Conservation (phyloP, 805 yeast species). For the Kluyveromyces aestuarii region DNA sequence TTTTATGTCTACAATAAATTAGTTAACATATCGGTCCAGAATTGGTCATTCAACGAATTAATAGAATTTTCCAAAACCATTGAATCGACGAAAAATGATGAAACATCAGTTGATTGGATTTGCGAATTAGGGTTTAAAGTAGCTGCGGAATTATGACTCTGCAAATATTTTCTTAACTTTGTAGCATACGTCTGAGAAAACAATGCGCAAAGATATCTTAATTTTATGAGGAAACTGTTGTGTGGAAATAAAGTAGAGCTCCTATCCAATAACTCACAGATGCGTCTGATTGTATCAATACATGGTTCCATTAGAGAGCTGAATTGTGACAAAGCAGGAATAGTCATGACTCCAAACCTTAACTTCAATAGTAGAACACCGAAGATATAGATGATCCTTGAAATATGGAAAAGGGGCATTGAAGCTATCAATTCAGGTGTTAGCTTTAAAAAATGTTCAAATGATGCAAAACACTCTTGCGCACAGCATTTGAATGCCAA, state of each 20-base stretch:
- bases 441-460: conserved; percentile 39
- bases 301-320: conserved; percentile 41
- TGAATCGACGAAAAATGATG: conserved; percentile 2
- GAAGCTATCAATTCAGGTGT: conserved; percentile 40
- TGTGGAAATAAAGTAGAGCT: conserved; percentile 30
- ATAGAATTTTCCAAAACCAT: conserved; percentile 1
- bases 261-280: conserved; percentile 18
- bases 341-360: conserved; percentile 44
- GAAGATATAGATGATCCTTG: conserved; percentile 54
- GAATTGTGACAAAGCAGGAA: conserved; percentile 38
- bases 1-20: conserved; percentile 16
- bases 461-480: conserved; percentile 41
- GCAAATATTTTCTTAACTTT: conserved; percentile 33
- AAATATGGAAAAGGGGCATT: conserved; percentile 47
- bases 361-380: conserved; percentile 50
- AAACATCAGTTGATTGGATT: background rate
- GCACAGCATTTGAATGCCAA: conserved; percentile 43
- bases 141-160: background rate
- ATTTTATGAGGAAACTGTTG: conserved; percentile 45
- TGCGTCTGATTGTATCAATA: conserved; percentile 22
- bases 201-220: conserved; percentile 45
- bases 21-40: conserved; percentile 48
- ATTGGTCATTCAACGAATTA: conserved; percentile 55
- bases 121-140: background rate
- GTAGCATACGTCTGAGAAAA: conserved; percentile 54